These are phyloP conservation scores for Hygrocybe coccinea DNA, from an alignment of 768 basidiomycete species.

Conservation along the genomic window DNA sequence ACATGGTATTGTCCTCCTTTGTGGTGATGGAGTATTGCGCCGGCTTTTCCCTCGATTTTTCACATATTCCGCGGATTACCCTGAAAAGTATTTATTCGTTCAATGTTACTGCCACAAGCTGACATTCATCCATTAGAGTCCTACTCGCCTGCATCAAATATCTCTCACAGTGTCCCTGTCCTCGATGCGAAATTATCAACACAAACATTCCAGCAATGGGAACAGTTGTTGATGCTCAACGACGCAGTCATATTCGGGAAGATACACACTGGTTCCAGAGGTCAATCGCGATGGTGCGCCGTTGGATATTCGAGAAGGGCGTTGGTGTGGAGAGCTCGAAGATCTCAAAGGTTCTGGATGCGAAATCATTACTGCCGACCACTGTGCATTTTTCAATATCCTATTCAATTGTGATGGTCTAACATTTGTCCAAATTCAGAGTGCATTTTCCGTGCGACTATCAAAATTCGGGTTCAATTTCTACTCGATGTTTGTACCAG, in stretches of 20 bases:
- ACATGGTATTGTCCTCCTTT: slow-evolving; percentile 23
- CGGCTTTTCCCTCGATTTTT: slow-evolving; percentile 25
- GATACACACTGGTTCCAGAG: neutral
- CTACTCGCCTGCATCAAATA: slow-evolving; percentile 17
- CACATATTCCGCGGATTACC: slow-evolving; percentile 29
- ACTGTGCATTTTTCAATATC: neutral
- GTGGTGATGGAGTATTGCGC: slow-evolving; percentile 21
- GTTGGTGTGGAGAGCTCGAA: neutral
- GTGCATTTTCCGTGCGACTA: neutral
- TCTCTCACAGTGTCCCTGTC: slow-evolving; percentile 20
- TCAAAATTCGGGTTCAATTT: slow-evolving; percentile 16
- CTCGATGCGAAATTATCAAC: slow-evolving; percentile 12
- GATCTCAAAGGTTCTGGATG: neutral
- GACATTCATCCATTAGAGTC: slow-evolving; percentile 11
- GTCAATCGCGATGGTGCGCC: neutral
- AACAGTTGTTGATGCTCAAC: neutral
- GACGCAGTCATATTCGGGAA: neutral
- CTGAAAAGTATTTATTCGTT: slow-evolving; percentile 24
- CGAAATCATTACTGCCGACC: neutral
- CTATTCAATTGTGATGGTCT: neutral
- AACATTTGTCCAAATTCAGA: neutral
- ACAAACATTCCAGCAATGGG: slow-evolving; percentile 1
- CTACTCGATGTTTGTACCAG: slow-evolving; percentile 20
- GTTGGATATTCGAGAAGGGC: slow-evolving; percentile 5
- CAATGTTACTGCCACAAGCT: neutral